These are phyloP conservation scores for Bipolaris cookei DNA, from an alignment of 2,329 filamentous ascomycete genomes.

Conservation along the genomic window DNA sequence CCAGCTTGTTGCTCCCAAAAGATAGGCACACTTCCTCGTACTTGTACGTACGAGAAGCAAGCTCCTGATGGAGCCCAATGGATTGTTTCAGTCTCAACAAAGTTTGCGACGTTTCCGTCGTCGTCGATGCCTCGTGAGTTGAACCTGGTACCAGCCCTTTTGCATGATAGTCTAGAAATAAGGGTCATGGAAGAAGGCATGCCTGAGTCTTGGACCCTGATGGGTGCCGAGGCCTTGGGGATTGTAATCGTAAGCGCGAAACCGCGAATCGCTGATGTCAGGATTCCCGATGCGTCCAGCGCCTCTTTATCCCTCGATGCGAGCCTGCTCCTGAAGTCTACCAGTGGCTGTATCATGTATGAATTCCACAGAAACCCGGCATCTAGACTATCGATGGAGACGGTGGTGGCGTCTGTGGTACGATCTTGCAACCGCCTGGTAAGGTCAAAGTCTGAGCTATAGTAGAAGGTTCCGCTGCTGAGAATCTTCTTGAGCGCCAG, in stretches of 20 bases:
- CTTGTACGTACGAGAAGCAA: conserved; percentile 91
- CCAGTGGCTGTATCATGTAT: conserved; percentile 93
- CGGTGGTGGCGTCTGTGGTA: conserved; percentile 75
- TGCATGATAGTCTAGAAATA: conserved; percentile 89
- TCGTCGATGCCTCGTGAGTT: conserved; percentile 98
- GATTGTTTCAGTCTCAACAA: conserved; percentile 95
- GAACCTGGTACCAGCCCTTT: conserved; percentile 90
- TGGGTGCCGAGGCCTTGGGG: conserved; percentile 74
- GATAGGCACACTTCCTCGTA: conserved; percentile 89
- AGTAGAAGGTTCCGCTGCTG: conserved; percentile 94
- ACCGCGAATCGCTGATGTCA: conserved; percentile 92
- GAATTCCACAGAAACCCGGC: conserved; percentile 96
- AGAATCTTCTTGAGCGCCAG: conserved; percentile 89
- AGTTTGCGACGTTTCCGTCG: conserved; percentile 96
- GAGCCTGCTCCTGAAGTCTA: conserved; percentile 85
- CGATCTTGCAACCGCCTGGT: conserved; percentile 92
- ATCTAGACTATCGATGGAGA: conserved; percentile 92
- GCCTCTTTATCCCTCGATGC: conserved; percentile 74
- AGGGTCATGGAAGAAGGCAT: conserved; percentile 84
- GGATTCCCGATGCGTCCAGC: conserved; percentile 83
- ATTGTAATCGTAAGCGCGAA: conserved; percentile 89
- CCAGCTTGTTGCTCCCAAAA: conserved; percentile 97
- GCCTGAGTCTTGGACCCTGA: conserved; percentile 69
- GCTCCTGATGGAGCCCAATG: conserved; percentile 81
- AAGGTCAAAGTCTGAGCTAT: conserved; percentile 96